Evolutionary conservation across 208 protist genomes (phyloP).

Genomic region (Wallacemonas collosoma): DNA sequence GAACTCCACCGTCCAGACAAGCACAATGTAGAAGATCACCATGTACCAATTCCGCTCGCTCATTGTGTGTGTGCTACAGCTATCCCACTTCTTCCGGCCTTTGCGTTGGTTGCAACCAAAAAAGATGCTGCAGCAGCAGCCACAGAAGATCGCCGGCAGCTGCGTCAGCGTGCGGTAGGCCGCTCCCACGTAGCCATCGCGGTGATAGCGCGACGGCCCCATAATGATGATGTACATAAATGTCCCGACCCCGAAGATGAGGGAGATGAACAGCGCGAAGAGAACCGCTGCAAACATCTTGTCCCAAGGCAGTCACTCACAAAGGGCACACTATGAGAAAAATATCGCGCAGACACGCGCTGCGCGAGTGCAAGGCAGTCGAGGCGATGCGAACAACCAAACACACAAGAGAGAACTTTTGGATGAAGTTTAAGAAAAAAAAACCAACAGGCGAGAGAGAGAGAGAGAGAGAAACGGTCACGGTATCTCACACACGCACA

Average conservation of each 20-base stretch:
- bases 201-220: conserved; percentile 87
- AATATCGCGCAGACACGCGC: neutral
- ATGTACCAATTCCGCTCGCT: conserved; percentile 80
- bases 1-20: conserved; percentile 84
- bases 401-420: conserved; percentile 15
- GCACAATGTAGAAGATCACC: conserved; percentile 80
- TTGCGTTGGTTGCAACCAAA: conserved; percentile 49
- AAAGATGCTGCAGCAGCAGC: conserved; percentile 52
- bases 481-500: too few species aligned
- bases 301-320: neutral
- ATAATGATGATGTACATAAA: conserved; percentile 92
- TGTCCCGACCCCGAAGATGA: conserved; percentile 40
- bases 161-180: conserved; percentile 41
- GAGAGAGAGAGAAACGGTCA: conserved; percentile 9
- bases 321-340: conserved; percentile 14
- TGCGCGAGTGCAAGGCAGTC: neutral
- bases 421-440: conserved; percentile 1
- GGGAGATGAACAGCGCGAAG: conserved; percentile 36
- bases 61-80: conserved; percentile 41
- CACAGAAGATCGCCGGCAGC: conserved; percentile 38
- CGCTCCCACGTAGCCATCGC: conserved; percentile 78
- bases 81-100: conserved; percentile 37
- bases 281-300: conserved; percentile 19
- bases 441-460: conserved; percentile 7
- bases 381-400: neutral